Conservation (phyloP, 352 stramenopile genomes). For the Albugo laibachii region DNA sequence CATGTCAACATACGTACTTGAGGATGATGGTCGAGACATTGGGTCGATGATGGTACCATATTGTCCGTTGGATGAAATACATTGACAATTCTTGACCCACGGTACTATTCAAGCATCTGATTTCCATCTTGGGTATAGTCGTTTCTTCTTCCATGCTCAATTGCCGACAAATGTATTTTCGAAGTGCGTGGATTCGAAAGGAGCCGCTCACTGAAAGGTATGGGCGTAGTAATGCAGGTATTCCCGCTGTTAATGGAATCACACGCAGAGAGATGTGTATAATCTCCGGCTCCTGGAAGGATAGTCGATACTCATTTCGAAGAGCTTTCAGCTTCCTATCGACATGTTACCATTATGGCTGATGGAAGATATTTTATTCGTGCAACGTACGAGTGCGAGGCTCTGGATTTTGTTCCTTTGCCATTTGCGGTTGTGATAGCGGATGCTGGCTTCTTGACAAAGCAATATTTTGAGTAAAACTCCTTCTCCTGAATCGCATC, state of each 20-base stretch:
- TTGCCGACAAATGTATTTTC: constrained; percentile 20
- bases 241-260: neutral
- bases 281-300: neutral
- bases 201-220: constrained; percentile 41
- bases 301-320: neutral
- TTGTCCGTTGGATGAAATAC: constrained; percentile 39
- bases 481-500: constrained; percentile 24
- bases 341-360: neutral
- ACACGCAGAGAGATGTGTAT: neutral
- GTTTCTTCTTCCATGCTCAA: constrained; percentile 9
- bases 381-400: neutral
- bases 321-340: neutral
- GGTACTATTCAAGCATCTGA: constrained; percentile 29
- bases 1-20: too few species aligned
- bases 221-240: constrained; percentile 18
- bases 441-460: constrained; percentile 17
- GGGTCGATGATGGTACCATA: constrained; percentile 29
- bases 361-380: neutral
- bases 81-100: constrained; percentile 43
- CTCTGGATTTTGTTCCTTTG: too few species aligned
- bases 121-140: constrained; percentile 12
- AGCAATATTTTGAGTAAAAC: constrained; percentile 43
- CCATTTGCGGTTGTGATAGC: neutral
- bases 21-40: too few species aligned
- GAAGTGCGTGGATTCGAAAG: constrained; percentile 42